Base-by-base conservation (phyloP, 306 rosid species). In the Castanea crenata region DNA sequence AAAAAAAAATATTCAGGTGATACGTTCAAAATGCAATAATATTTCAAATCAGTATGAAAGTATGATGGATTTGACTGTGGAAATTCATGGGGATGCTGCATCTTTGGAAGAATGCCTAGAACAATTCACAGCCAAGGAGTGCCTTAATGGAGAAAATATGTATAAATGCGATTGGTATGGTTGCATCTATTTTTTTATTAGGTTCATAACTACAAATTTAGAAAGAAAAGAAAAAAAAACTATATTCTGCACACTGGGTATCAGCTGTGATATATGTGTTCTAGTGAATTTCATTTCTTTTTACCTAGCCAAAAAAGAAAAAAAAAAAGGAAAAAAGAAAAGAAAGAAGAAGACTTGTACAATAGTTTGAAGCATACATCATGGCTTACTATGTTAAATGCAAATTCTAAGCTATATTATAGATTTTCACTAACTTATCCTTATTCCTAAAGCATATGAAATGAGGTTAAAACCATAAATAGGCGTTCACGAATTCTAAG, bases 31-130 rank as follows among this genome's bases (percentile, higher is more conserved):
- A 59, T 96, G 99, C 79, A 74, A 87, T 5, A 91, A 91, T 77
- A 75, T 83, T 77, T 96, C 99, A 76, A 96, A 91, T 76, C 97
- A 90, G 76, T 92, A 88, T 76, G 99, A 96, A 80, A 89, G 85
- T 87, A 96, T 96, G 99, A 91, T 96, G 99, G 99, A 96, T 85
- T 88, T 96, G 83, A 91, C 97, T 19, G 99, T 96, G 74, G 99
- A 96, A 81, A 96, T 96, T 82, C 98, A 96, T 41, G 99, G 99
- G 73, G 94, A 93, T 83, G 98, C 97, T 81, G 87, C 87, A 73
- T 96, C 96, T 61, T 84, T 96, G 81, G 98, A 93, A 87, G 96
- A 93, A 86, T 96, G 99, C 87, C 94, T 96, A 38, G 91, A 91
- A 74, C 99, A 93, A 83, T 96, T 93, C 83, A 96, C 99, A 18